Evolutionary conservation across 2,329 filamentous ascomycete species (phyloP), one percentile per base, ranked within the genome.

Genomic region (Scedosporium minutisporum): DNA sequence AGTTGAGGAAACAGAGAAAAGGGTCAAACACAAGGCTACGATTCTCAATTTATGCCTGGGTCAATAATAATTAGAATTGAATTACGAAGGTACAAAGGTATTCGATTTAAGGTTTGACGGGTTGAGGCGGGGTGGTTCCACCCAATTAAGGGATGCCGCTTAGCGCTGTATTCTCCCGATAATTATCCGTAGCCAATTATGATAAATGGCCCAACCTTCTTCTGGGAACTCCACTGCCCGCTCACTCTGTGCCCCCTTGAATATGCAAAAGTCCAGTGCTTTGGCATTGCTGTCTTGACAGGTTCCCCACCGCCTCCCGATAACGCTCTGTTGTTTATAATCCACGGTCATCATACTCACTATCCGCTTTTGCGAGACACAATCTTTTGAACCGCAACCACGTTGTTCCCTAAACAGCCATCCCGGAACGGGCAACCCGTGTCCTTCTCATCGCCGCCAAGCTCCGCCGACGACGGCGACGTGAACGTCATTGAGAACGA

Each of bases 361-460:
- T 21, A 41, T 38, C 57, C 6, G 4, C 14, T 18, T 23, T 12
- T 29, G 21, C 29, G n/a, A 16, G 29, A 38, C 62, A 66, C 69
- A 69, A 14, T 57, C 18, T 14, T 41, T 25, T 41, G 57, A 41
- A 46, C 51, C 58, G 69, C 72, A 75, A 72, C 73, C 79, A 82
- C 75, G 76, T 77, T 80, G 80, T 81, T 78, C 71, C 72, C 74
- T 68, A 72, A 70, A 69, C 76, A 73, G 71, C 74, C 78, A 67
- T 68, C 73, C 69, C 75, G 72, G 71, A 72, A 76, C 74, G 77
- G 76, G 75, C 73, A 73, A 72, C 73, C 76, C 70, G 73, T 53
- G 41, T 38, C 55, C 21, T 29, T 3, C 21, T 25, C 16, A n/a
- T 44, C 46, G 41, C 27, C n/a, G 14, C 46, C 57, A 7, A 16